Evolutionary conservation across 2,329 filamentous ascomycete genomes (phyloP).

Genomic region (Colletotrichum sp.): DNA sequence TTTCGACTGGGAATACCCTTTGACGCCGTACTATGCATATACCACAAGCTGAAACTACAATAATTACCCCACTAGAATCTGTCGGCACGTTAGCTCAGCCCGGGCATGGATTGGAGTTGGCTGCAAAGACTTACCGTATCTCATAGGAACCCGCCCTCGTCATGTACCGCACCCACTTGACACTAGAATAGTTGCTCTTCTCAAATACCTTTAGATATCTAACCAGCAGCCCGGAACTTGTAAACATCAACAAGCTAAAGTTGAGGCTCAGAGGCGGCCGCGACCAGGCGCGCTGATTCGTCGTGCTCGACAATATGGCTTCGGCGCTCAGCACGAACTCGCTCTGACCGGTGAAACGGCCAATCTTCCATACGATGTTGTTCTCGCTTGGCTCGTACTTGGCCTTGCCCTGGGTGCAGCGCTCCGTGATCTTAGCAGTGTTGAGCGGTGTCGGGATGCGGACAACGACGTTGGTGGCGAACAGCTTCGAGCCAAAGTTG

Average conservation of each 20-base stretch:
- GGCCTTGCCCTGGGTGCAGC: constrained; percentile 93
- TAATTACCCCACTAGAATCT: constrained; percentile 37
- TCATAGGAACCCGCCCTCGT: constrained; percentile 97
- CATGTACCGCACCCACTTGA: constrained; percentile 99
- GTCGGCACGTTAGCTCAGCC: constrained; percentile 11
- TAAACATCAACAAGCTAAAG: constrained; percentile 98
- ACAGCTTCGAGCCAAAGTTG: constrained; percentile 95
- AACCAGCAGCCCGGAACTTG: constrained; percentile 89
- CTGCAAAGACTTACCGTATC: constrained; percentile 68
- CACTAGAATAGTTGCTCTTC: constrained; percentile 98
- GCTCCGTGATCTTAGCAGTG: constrained; percentile 90
- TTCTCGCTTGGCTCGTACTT: constrained; percentile 99
- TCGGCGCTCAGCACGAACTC: constrained; percentile 96
- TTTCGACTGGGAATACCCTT: constrained; percentile 21
- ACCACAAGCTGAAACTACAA: constrained; percentile 17
- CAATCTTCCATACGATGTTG: constrained; percentile 98
- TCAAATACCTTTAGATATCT: constrained; percentile 98
- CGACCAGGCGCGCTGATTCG: constrained; percentile 96
- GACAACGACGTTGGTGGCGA: constrained; percentile 94
- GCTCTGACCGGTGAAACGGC: constrained; percentile 96
- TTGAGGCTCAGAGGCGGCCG: constrained; percentile 89
- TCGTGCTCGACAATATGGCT: constrained; percentile 93
- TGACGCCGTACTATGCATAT: constrained; percentile 23
- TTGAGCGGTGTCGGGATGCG: constrained; percentile 96
- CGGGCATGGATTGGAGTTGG: not conserved